Conservation (phyloP, 352 stramenopile species). For the Phytophthora foliorum region DNA sequence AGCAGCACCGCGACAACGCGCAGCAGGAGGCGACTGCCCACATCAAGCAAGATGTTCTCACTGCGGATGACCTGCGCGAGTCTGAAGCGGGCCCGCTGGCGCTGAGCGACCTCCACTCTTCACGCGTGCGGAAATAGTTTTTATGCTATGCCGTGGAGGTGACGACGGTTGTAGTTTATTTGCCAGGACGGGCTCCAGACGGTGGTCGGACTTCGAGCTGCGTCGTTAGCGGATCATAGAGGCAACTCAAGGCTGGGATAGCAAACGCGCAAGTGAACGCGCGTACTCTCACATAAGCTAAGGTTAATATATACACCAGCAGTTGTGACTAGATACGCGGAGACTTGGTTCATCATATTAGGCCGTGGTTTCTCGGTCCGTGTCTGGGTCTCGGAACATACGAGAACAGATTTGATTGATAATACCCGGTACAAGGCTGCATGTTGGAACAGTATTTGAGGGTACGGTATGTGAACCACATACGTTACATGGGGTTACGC, state of each 20-base stretch:
- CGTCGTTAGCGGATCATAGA: slow-evolving; percentile 19
- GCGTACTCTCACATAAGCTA: slow-evolving; percentile 40
- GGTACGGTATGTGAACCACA: slow-evolving; percentile 16
- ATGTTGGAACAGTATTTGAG: too few species aligned
- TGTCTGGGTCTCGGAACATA: too few species aligned
- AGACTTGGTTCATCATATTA: not conserved
- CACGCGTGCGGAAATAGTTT: slow-evolving; percentile 31
- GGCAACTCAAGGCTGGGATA: slow-evolving; percentile 24
- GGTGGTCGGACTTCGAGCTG: slow-evolving; percentile 2
- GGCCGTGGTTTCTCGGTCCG: too few species aligned
- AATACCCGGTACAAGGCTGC: too few species aligned
- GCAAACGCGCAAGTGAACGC: slow-evolving; percentile 28
- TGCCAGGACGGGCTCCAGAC: slow-evolving; percentile 18
- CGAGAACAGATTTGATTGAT: too few species aligned
- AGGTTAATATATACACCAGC: slow-evolving; percentile 32
- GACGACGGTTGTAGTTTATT: slow-evolving; percentile 38
- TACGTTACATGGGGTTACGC: slow-evolving; percentile 2
- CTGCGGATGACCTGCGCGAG: slow-evolving; percentile 58
- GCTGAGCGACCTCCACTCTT: slow-evolving; percentile 57
- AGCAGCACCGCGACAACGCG: slow-evolving; percentile 51
- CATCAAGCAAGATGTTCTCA: slow-evolving; percentile 54
- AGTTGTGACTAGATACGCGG: slow-evolving; percentile 24
- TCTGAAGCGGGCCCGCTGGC: slow-evolving; percentile 51
- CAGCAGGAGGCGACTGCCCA: slow-evolving; percentile 37
- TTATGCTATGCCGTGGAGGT: slow-evolving; percentile 2